Evolutionary conservation across 352 stramenopile genomes (phyloP).

Genomic region (Globisporangium megalacanthum): DNA sequence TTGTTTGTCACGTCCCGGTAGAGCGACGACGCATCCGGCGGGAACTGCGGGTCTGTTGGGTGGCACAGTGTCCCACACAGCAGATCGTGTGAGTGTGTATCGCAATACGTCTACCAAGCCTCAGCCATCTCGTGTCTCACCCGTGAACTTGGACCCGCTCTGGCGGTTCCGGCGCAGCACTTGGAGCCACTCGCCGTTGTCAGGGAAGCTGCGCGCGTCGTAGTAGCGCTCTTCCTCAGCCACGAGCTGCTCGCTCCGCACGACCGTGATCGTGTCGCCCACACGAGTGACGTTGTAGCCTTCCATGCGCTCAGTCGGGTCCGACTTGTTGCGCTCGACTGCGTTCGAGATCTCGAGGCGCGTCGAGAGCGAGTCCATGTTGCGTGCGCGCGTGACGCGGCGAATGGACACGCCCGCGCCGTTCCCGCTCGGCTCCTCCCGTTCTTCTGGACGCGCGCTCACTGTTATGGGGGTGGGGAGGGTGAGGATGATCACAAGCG

Average conservation of each 20-base stretch:
- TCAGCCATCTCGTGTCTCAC: constrained; percentile 8
- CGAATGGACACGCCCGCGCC: constrained; percentile 54
- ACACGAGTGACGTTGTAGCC: constrained; percentile 76
- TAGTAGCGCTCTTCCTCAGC: constrained; percentile 67
- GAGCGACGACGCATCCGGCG: constrained; percentile 57
- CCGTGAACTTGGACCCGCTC: constrained; percentile 69
- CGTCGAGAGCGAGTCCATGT: constrained; percentile 73
- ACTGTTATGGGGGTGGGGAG: constrained; percentile 12
- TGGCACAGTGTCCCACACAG: neutral
- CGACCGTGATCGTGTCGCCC: constrained; percentile 62
- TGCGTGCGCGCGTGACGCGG: constrained; percentile 40
- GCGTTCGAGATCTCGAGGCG: constrained; percentile 67
- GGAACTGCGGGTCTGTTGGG: constrained; percentile 60
- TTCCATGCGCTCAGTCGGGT: constrained; percentile 45
- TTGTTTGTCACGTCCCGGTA: constrained; percentile 61
- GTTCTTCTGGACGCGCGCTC: constrained; percentile 28
- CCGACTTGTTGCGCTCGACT: constrained; percentile 54
- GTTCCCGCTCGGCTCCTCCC: constrained; percentile 60
- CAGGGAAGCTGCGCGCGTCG: constrained; percentile 54
- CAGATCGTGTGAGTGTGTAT: neutral
- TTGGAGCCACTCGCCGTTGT: constrained; percentile 70
- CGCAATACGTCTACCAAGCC: neutral
- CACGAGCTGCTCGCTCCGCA: constrained; percentile 52
- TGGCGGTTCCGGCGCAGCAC: constrained; percentile 71
- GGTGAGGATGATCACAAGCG: neutral